phyloP scores from a whole-genome alignment of 805 yeast genomes.

The Wickerhamiella siamensis region DNA sequence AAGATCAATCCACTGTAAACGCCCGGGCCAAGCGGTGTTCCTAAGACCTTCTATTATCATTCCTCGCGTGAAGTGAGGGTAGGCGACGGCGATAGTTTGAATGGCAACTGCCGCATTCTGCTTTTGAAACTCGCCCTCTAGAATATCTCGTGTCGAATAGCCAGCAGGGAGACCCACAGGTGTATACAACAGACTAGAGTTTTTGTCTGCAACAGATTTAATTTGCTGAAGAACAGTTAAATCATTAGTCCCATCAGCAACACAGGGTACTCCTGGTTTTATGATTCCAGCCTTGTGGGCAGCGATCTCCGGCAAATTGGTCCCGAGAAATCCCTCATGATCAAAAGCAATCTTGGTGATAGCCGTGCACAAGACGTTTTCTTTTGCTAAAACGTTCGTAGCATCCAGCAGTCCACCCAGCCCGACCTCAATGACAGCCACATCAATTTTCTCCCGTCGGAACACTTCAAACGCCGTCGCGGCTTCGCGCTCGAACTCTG shows the following conservation, averaged over 20 bases:
- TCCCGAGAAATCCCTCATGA: slow-evolving; percentile 67
- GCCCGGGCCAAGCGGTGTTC: slow-evolving; percentile 68
- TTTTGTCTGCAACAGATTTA: slow-evolving; percentile 2
- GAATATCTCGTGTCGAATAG: slow-evolving; percentile 30
- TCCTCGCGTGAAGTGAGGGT: slow-evolving; percentile 23
- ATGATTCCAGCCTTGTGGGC: slow-evolving; percentile 77
- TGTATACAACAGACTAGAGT: slow-evolving; percentile 1
- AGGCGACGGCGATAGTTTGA: slow-evolving; percentile 2
- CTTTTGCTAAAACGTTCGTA: slow-evolving; percentile 39
- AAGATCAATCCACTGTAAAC: slow-evolving; percentile 42
- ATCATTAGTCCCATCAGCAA: slow-evolving; percentile 58
- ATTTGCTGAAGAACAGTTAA: slow-evolving; percentile 29
- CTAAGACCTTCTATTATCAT: slow-evolving; percentile 38
- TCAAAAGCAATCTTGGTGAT: slow-evolving; percentile 28
- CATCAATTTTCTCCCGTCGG: slow-evolving; percentile 39
- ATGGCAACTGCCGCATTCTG: slow-evolving; percentile 40
- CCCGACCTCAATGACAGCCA: slow-evolving; percentile 88
- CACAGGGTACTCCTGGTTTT: slow-evolving; percentile 43
- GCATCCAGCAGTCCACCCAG: slow-evolving; percentile 84
- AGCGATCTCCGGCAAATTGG: slow-evolving; percentile 52
- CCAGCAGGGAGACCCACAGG: slow-evolving; percentile 4
- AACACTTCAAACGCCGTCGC: slow-evolving; percentile 76
- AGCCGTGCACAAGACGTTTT: not conserved
- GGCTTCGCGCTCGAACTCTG: slow-evolving; percentile 79
- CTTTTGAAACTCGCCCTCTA: slow-evolving; percentile 60